A percentile compares a stretch with the other conserved stretches of the same genome.
Conservation (phyloP, 495 filamentous ascomycete species). For the Aspergillus heteromorphus region DNA sequence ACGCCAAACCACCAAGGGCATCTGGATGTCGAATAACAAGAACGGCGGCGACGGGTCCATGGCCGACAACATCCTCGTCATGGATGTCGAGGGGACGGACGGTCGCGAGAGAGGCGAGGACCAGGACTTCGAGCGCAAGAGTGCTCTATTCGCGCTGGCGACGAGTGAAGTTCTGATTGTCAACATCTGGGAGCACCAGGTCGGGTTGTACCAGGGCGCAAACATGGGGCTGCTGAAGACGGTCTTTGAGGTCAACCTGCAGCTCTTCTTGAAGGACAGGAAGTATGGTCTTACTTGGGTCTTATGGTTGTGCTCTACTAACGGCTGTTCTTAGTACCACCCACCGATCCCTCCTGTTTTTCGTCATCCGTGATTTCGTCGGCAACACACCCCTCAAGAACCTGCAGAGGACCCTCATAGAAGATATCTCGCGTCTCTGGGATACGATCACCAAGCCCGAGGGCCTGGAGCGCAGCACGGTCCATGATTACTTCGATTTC, state of each 20-base stretch:
- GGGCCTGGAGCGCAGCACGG: slow-evolving; percentile 80
- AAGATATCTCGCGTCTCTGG: slow-evolving; percentile 90
- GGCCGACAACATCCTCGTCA: slow-evolving; percentile 97
- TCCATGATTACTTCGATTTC: slow-evolving; percentile 97
- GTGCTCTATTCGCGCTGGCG: slow-evolving; percentile 90
- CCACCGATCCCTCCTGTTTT: slow-evolving; percentile 90
- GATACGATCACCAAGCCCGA: slow-evolving; percentile 81
- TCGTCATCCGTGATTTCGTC: slow-evolving; percentile 95
- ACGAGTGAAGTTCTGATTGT: slow-evolving; percentile 98
- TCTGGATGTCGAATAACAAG: slow-evolving; percentile 98
- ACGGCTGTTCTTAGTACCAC: slow-evolving; percentile 56
- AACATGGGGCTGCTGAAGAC: slow-evolving; percentile 99
- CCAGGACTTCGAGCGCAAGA: slow-evolving; percentile 98
- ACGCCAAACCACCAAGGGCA: slow-evolving; percentile 95
- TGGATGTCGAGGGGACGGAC: slow-evolving; percentile 99
- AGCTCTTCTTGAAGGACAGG: slow-evolving; percentile 89
- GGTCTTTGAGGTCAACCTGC: slow-evolving; percentile 96
- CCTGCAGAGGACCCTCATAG: slow-evolving; percentile 80
- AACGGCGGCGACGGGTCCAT: slow-evolving; percentile 50
- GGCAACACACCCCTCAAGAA: slow-evolving; percentile 85
- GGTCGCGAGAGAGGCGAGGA: slow-evolving; percentile 95
- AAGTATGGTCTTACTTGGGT: slow-evolving; percentile 54
- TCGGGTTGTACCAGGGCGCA: slow-evolving; percentile 94
- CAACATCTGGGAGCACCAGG: slow-evolving; percentile 99
- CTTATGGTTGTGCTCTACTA: slow-evolving; percentile 7